Percentiles rank a stretch among this genome's conserved stretches.
Evolutionary conservation across 352 stramenopile species (phyloP).

Genomic region (Globisporangium radiosum): DNA sequence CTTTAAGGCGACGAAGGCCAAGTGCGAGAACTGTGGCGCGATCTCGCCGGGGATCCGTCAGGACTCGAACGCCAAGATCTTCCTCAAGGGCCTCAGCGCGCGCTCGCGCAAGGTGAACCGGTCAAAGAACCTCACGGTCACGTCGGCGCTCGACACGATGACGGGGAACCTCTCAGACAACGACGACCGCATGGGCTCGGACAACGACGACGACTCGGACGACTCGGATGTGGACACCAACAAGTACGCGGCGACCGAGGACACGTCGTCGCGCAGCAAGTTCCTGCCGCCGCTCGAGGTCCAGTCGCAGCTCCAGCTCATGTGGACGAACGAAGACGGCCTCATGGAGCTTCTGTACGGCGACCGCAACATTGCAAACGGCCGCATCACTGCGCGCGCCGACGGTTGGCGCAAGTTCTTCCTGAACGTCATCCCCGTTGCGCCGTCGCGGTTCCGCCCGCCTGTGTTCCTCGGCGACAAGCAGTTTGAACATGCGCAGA

Average conservation of each 20-base stretch:
- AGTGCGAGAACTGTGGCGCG: constrained; percentile 97
- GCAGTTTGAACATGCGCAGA: constrained; percentile 97
- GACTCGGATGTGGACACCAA: constrained; percentile 42
- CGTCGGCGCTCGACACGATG: constrained; percentile 77
- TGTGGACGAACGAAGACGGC: constrained; percentile 91
- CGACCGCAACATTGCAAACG: constrained; percentile 64
- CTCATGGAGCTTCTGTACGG: constrained; percentile 93
- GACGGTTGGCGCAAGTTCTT: constrained; percentile 95
- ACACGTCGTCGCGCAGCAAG: constrained; percentile 76
- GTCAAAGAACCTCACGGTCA: constrained; percentile 77
- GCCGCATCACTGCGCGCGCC: constrained; percentile 25
- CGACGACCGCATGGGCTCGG: constrained; percentile 15
- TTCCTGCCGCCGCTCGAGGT: constrained; percentile 95
- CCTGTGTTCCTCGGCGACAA: constrained; percentile 94
- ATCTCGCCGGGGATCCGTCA: constrained; percentile 94
- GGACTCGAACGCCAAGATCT: constrained; percentile 97
- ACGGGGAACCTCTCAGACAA: constrained; percentile 59
- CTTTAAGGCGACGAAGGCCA: constrained; percentile 87
- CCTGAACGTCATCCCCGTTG: constrained; percentile 93
- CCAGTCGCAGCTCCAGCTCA: constrained; percentile 91
- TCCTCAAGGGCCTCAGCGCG: constrained; percentile 86
- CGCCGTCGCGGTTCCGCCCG: constrained; percentile 97
- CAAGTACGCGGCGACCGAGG: constrained; percentile 51
- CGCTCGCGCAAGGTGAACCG: constrained; percentile 78
- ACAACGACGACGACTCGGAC: constrained; percentile 61